Evolutionary conservation across 2,329 filamentous ascomycete genomes (phyloP).

Genomic region (Samsoniella hepiali): DNA sequence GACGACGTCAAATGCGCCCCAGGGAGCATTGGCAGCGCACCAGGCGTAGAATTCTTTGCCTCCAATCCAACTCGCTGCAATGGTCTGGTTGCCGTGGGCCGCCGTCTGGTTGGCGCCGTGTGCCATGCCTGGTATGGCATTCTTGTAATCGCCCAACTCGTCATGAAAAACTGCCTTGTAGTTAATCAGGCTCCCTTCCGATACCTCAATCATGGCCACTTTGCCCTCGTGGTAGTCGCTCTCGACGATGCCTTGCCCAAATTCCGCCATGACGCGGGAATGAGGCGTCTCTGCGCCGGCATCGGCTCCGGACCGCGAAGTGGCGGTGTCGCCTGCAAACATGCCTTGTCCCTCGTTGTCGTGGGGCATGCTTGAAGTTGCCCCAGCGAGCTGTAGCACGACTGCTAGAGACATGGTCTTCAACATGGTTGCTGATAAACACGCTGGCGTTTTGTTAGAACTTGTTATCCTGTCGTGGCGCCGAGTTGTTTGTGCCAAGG

Average conservation of each 20-base stretch:
- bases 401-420: neutral
- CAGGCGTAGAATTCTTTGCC: neutral
- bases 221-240: neutral
- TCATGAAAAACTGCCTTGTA: neutral
- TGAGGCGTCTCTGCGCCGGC: neutral
- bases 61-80: neutral
- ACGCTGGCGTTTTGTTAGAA: neutral
- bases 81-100: neutral
- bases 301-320: neutral
- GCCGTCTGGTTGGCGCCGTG: too few species aligned
- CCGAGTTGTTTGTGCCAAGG: neutral
- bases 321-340: too few species aligned
- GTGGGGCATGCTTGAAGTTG: neutral
- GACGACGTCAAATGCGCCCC: neutral
- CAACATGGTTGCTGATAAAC: neutral
- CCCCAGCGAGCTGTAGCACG: neutral
- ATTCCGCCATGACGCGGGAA: neutral
- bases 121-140: too few species aligned
- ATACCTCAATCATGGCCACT: neutral
- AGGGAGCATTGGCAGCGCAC: neutral
- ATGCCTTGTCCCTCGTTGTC: neutral
- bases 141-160: neutral
- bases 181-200: neutral
- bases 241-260: neutral
- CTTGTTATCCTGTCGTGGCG: neutral